These are phyloP conservation scores for Ogataea parapolymorpha DNA, from an alignment of 805 yeast species.

Conservation along the genomic window DNA sequence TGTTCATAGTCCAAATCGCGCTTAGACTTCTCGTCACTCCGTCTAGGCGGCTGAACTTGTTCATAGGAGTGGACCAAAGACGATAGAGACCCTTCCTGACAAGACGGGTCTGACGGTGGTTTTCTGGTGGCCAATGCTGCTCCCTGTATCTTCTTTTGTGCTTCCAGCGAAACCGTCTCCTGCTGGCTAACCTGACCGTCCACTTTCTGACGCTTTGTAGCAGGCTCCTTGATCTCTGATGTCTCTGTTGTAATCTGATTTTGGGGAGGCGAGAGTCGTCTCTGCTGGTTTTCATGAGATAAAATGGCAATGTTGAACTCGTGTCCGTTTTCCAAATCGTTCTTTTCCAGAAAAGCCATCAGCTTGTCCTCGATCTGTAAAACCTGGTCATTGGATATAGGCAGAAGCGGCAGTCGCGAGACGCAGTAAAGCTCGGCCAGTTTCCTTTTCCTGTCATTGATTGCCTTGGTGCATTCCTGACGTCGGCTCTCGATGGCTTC, in stretches of 20 bases:
- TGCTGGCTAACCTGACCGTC: not conserved
- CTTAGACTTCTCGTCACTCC: constrained; percentile 28
- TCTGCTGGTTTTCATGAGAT: constrained; percentile 33
- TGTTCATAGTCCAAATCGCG: constrained; percentile 35
- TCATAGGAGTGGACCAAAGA: constrained; percentile 30
- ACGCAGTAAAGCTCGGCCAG: constrained; percentile 61
- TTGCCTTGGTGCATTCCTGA: constrained; percentile 41
- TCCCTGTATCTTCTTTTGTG: constrained; percentile 1
- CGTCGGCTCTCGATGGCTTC: constrained; percentile 46
- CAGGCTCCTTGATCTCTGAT: constrained; percentile 12
- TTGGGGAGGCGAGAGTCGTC: constrained; percentile 30
- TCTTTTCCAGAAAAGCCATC: constrained; percentile 46
- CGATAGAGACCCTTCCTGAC: constrained; percentile 29
- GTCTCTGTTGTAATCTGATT: constrained; percentile 4
- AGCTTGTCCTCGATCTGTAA: constrained; percentile 38
- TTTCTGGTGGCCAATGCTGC: not conserved
- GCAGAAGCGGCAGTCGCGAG: constrained; percentile 48
- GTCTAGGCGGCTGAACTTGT: constrained; percentile 19
- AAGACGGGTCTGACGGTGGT: not conserved
- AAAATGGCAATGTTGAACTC: constrained; percentile 35
- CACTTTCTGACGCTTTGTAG: constrained; percentile 13
- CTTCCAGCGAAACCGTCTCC: not conserved
- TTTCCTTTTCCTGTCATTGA: constrained; percentile 51
- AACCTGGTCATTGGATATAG: constrained; percentile 37
- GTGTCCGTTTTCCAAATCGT: constrained; percentile 48